phyloP scores from a whole-genome alignment of 2,329 filamentous ascomycete species.

The Triangularia verruculosa region DNA sequence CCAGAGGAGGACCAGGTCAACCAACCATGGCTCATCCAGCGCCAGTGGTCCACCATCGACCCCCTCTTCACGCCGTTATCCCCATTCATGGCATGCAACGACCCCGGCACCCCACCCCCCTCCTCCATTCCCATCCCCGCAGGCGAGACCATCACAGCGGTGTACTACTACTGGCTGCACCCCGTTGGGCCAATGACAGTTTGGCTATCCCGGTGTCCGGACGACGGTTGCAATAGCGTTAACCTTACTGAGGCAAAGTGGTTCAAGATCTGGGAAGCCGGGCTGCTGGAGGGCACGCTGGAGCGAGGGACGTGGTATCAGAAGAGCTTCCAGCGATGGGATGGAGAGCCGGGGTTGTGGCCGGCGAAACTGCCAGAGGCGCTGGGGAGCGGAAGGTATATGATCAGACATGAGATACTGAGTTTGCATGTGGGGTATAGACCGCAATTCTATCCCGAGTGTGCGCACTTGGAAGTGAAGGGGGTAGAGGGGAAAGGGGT shows the following conservation, averaged over 20 bases:
- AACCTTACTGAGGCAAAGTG: slow-evolving; percentile 35
- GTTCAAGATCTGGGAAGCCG: slow-evolving; percentile 44
- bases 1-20: slow-evolving; percentile 33
- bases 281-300: slow-evolving; percentile 34
- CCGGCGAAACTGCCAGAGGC: slow-evolving; percentile 44
- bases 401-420: slow-evolving; percentile 52
- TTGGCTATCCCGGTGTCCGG: slow-evolving; percentile 37
- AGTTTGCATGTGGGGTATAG: slow-evolving; percentile 48
- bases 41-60: slow-evolving; percentile 38
- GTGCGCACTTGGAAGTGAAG: slow-evolving; percentile 38
- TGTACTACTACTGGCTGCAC: slow-evolving; percentile 43
- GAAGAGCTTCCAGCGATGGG: slow-evolving; percentile 39
- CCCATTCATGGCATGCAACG: slow-evolving; percentile 38
- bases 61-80: slow-evolving; percentile 37
- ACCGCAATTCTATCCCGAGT: slow-evolving; percentile 45
- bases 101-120: slow-evolving; percentile 34
- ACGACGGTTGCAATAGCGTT: slow-evolving; percentile 31
- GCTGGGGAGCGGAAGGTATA: slow-evolving; percentile 46
- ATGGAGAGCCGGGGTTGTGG: slow-evolving; percentile 40
- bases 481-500: slow-evolving; percentile 28
- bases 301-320: slow-evolving; percentile 39
- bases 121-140: slow-evolving; percentile 38
- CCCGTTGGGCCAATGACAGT: slow-evolving; percentile 41
- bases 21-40: slow-evolving; percentile 39
- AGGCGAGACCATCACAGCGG: slow-evolving; percentile 37